Percentiles rank a stretch among this genome's conserved stretches.
Conservation (phyloP, 139 green algal species). For the Tetratostichococcus sp. region DNA sequence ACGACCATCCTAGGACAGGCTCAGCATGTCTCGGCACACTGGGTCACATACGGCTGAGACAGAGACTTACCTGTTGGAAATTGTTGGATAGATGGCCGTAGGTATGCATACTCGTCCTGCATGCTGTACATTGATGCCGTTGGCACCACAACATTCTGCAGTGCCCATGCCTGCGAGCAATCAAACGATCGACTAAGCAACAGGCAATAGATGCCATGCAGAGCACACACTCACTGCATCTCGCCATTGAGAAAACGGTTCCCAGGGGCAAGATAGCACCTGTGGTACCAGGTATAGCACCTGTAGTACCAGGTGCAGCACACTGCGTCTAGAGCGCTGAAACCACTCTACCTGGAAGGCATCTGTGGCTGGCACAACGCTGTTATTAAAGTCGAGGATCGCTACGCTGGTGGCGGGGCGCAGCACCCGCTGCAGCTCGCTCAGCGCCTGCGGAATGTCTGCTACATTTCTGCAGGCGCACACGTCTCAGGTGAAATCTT, state of each 20-base stretch:
- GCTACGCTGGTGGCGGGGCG: constrained; percentile 62
- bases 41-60: too few species aligned
- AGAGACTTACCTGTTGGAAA: constrained; percentile 73
- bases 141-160: constrained; percentile 86
- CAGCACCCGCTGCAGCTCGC: constrained; percentile 87
- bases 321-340: too few species aligned
- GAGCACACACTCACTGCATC: too few species aligned
- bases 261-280: too few species aligned
- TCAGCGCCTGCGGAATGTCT: constrained; percentile 32
- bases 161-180: constrained; percentile 62
- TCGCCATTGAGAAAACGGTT: too few species aligned
- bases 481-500: background rate
- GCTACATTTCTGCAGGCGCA: background rate
- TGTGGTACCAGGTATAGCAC: too few species aligned
- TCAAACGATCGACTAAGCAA: too few species aligned
- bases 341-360: constrained; percentile 55
- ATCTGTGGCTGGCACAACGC: constrained; percentile 50
- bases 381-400: constrained; percentile 98
- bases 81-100: constrained; percentile 84
- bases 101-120: constrained; percentile 86
- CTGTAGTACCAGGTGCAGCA: too few species aligned
- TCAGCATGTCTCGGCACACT: too few species aligned
- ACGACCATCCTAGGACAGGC: too few species aligned
- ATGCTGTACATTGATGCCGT: constrained; percentile 66
- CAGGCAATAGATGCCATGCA: too few species aligned